Evolutionary conservation across 2,329 filamentous ascomycete species (phyloP), one percentile per base, ranked within the genome.

Genomic region (Bipolaris zeicola): DNA sequence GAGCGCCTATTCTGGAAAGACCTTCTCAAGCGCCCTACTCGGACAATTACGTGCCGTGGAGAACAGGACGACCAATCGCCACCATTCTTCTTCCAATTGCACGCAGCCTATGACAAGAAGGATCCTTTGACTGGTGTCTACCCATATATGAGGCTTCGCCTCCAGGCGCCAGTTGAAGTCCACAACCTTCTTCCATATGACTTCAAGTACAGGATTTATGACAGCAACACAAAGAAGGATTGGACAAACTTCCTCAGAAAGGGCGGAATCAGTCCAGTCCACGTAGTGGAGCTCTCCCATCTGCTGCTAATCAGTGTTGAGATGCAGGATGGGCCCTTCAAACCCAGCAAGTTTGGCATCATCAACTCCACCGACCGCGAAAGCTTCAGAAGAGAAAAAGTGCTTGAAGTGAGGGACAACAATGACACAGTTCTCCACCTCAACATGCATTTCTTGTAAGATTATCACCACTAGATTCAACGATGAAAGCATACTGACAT

Each of bases 151-250:
- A 88, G 87, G 57, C 83, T 99, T 63, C 91, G 93, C 64, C 84
- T 99, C 2, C 96, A 92, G 22, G 94, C 95, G 0, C 95, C 96
- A 0, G 87, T 99, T 13, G 94, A 96, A 47, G 84, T 99, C 4
- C 94, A 99, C 75, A 99, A 99, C 64, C 80, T 99, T 41, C 79
- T 99, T 36, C 95, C 95, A 0, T 98, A 95, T 72, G 95, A 99
- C 77, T 99, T 99, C 86, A 98, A 99, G 77, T 99, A 99, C 76
- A 88, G 94, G 52, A 98, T 99, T 52, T 99, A 98, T 71, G 95
- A 99, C 80, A 97, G 96, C 80, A 96, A 96, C 75, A 97, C 93
- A 0, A 96, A 94, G 81, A 96, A 96, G 74, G 95, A 99, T 74
- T 99, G 95, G 95, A 96, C 92, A 4, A 99, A 99, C 75, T 99